Base-by-base conservation (phyloP, 2,329 filamentous ascomycete species). In the Alternaria brassicae region DNA sequence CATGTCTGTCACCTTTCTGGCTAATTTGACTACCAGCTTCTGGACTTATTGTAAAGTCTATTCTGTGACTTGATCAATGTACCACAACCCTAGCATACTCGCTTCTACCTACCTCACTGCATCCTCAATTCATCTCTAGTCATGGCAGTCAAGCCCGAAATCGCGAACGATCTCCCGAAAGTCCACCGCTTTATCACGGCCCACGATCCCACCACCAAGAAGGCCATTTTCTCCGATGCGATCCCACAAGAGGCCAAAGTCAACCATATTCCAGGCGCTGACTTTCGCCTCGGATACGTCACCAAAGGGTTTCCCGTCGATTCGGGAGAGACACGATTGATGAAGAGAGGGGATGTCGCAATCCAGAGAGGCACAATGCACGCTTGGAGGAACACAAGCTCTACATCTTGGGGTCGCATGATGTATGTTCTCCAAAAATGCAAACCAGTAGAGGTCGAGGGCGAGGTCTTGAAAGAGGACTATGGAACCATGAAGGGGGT, bases 221-320 rank as follows among this genome's bases (percentile, higher is more conserved):
- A 77, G 60, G 71, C 74, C 4, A 61, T 77, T 34, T 78, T 79
- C 61, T 74, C 71, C 2, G 54, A 65, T 25, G 61, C 63, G 1
- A 10, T 77, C 6, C 57, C 65, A 4, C 72, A 74, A 32, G 69
- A 73, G 5, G 55, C 61, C 8, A 60, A 58, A 40, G 64, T 69
- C 52, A 49, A 63, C 41, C 55, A 12, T 6, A 67, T 75, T 4
- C 71, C 71, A 12, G 54, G 44, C 23, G 72, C 70, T 6, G 72
- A 70, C 19, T 85, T 85, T 65, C 76, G 75, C 17, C 79, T 84
- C 3, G 77, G 76, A 39, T 86, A 86, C 67, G 78, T 81, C 6
- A 83, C 84, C 3, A 77, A 80, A 30, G 68, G 74, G 36, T 81
- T 79, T 57, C 84, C 84, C 0, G 78, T 80, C 13, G 65, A 81